These are phyloP conservation scores for Selaginella tamariscina DNA, from an alignment of 75 land plant genomes.

Conservation along the genomic window DNA sequence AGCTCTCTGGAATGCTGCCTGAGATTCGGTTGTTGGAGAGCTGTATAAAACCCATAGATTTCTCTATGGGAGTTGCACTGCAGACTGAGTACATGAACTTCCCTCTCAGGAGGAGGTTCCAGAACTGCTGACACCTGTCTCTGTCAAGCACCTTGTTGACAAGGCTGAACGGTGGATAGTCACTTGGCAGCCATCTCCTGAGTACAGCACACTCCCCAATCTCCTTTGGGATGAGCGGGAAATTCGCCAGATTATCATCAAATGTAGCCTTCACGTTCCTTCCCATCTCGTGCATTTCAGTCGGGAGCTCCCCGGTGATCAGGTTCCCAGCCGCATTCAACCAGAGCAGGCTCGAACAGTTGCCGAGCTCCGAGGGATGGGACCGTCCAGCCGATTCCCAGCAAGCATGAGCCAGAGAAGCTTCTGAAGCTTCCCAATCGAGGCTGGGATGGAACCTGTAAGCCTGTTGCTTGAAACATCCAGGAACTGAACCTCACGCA, in stretches of 20 bases:
- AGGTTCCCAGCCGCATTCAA: slow-evolving; percentile 12
- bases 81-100: slow-evolving; percentile 17
- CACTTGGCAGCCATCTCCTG: slow-evolving; percentile 66
- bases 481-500: slow-evolving; percentile 16
- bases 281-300: slow-evolving; percentile 28
- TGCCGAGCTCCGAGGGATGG: slow-evolving; percentile 18
- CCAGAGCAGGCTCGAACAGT: slow-evolving; percentile 31
- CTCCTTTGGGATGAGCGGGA: slow-evolving; percentile 21
- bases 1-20: slow-evolving; percentile 11
- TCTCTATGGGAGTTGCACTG: not conserved
- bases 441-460: slow-evolving; percentile 16
- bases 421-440: slow-evolving; percentile 14
- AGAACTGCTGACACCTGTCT: slow-evolving; percentile 34
- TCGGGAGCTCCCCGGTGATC: slow-evolving; percentile 23
- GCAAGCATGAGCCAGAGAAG: slow-evolving; percentile 26
- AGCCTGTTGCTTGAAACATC: slow-evolving; percentile 20
- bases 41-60: not conserved
- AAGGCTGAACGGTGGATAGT: slow-evolving; percentile 52
- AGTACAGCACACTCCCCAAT: slow-evolving; percentile 55
- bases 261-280: not conserved
- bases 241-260: slow-evolving; percentile 4
- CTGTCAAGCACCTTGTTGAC: slow-evolving; percentile 34
- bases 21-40: slow-evolving; percentile 3
- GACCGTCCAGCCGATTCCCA: slow-evolving; percentile 21
- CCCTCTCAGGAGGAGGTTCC: slow-evolving; percentile 46